Conservation (phyloP, 2,329 filamentous ascomycete genomes). For the Aspergillus calidoustus region DNA sequence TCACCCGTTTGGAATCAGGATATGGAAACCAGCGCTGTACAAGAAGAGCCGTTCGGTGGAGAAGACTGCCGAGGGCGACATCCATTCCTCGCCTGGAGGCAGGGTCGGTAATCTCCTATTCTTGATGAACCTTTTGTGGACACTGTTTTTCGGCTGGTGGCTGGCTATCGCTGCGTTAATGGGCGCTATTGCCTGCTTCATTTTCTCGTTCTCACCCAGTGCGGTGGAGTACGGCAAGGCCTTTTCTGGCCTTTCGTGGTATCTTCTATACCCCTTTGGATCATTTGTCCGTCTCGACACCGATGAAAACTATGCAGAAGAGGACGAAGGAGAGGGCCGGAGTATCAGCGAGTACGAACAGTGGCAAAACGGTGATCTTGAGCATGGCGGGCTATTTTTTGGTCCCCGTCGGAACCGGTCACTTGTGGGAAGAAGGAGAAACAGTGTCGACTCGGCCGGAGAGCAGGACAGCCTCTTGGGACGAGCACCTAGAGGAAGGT, state of each 20-base stretch:
- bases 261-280: conserved; percentile 94
- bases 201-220: conserved; percentile 78
- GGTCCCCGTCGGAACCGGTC: conserved; percentile 78
- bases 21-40: conserved; percentile 98
- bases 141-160: conserved; percentile 94
- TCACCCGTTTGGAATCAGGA: conserved; percentile 96
- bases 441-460: conserved; percentile 84
- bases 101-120: conserved; percentile 83
- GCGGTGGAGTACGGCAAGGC: conserved; percentile 84
- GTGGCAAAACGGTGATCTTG: conserved; percentile 96
- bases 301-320: conserved; percentile 91
- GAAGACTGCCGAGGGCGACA: conserved; percentile 93
- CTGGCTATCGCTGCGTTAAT: conserved; percentile 75
- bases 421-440: conserved; percentile 81
- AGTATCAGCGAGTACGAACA: conserved; percentile 99
- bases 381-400: conserved; percentile 95
- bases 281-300: conserved; percentile 93
- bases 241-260: conserved; percentile 80
- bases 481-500: conserved; percentile 59
- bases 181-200: conserved; percentile 76
- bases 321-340: conserved; percentile 92
- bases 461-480: conserved; percentile 91
- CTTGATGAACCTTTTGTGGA: conserved; percentile 90
- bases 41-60: conserved; percentile 97
- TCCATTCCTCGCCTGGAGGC: conserved; percentile 90